A percentile compares a stretch with the other conserved stretches of the same genome.
Evolutionary conservation across 1,284 basidiomycete species (phyloP).

Genomic region (Boletus calvinii): DNA sequence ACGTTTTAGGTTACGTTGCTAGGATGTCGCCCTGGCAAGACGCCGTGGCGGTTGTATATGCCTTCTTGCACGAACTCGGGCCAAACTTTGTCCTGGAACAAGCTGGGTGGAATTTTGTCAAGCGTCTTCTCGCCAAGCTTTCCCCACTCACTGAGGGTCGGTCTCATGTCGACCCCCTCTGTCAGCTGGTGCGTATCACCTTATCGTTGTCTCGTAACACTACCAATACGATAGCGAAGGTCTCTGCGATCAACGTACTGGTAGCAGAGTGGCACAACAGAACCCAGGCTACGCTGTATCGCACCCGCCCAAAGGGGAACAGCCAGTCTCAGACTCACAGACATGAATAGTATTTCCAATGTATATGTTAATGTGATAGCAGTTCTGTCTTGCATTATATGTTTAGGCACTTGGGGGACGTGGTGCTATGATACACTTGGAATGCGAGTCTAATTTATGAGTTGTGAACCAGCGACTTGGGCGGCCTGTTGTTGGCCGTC

Average conservation of each 20-base stretch:
- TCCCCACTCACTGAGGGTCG: slow-evolving; percentile 1
- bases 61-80: slow-evolving; percentile 22
- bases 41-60: slow-evolving; percentile 20
- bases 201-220: neutral
- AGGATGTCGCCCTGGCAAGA: slow-evolving; percentile 17
- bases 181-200: slow-evolving; percentile 16
- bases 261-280: slow-evolving; percentile 12
- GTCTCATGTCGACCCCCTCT: slow-evolving; percentile 7
- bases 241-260: slow-evolving; percentile 15
- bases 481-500: slow-evolving; percentile 9
- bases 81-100: slow-evolving; percentile 13
- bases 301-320: neutral
- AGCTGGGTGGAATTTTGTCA: slow-evolving; percentile 15
- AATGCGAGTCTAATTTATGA: slow-evolving; percentile 23
- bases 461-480: slow-evolving; percentile 8
- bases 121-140: slow-evolving; percentile 15
- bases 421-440: slow-evolving; percentile 31
- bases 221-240: slow-evolving; percentile 12
- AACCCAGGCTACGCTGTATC: slow-evolving; percentile 8
- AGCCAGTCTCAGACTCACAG: neutral
- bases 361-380: slow-evolving; percentile 3
- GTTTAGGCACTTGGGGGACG: slow-evolving; percentile 10
- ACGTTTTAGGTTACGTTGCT: slow-evolving; percentile 13
- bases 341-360: slow-evolving; percentile 3
- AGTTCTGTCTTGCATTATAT: slow-evolving; percentile 14